These are phyloP conservation scores for Colletotrichum lentis DNA, from an alignment of 2,329 filamentous ascomycete genomes.

Conservation along the genomic window DNA sequence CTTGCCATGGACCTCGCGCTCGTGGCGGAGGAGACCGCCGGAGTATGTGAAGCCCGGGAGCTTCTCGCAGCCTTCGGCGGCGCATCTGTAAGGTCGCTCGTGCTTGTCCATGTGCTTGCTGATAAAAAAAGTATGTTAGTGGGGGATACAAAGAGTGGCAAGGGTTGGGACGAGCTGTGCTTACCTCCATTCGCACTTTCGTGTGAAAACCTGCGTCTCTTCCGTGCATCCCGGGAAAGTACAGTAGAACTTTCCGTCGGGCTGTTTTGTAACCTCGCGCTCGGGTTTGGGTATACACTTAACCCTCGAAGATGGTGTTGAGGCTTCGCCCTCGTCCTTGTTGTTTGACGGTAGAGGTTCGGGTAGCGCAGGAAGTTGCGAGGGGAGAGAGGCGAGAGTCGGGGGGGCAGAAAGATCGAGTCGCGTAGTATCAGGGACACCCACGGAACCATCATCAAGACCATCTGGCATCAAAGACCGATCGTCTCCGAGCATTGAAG, in stretches of 20 bases:
- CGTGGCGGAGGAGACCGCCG: slow-evolving; percentile 86
- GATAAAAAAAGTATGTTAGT: slow-evolving; percentile 40
- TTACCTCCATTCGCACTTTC: slow-evolving; percentile 95
- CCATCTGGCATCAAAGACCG: slow-evolving; percentile 50
- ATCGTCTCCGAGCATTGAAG: slow-evolving; percentile 50
- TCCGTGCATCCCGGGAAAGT: slow-evolving; percentile 74
- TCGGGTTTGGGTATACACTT: slow-evolving; percentile 68
- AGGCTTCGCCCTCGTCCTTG: slow-evolving; percentile 35
- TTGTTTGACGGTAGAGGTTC: slow-evolving; percentile 44
- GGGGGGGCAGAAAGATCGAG: slow-evolving; percentile 49
- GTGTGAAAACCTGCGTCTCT: slow-evolving; percentile 71
- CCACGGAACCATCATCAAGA: slow-evolving; percentile 47
- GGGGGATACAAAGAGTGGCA: not conserved
- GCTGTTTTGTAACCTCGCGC: slow-evolving; percentile 67
- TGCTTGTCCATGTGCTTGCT: slow-evolving; percentile 99
- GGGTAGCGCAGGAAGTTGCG: slow-evolving; percentile 46
- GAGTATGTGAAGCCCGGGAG: slow-evolving; percentile 95
- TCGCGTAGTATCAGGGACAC: slow-evolving; percentile 50
- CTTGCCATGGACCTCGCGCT: slow-evolving; percentile 92
- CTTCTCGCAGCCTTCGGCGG: slow-evolving; percentile 84
- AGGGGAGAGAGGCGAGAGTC: slow-evolving; percentile 46
- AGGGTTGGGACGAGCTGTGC: slow-evolving; percentile 49
- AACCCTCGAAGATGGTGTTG: slow-evolving; percentile 48
- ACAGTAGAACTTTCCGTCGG: slow-evolving; percentile 80
- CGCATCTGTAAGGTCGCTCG: slow-evolving; percentile 89